Base-by-base conservation (phyloP, 345 rosid genomes). In the Syzygium jambos region DNA sequence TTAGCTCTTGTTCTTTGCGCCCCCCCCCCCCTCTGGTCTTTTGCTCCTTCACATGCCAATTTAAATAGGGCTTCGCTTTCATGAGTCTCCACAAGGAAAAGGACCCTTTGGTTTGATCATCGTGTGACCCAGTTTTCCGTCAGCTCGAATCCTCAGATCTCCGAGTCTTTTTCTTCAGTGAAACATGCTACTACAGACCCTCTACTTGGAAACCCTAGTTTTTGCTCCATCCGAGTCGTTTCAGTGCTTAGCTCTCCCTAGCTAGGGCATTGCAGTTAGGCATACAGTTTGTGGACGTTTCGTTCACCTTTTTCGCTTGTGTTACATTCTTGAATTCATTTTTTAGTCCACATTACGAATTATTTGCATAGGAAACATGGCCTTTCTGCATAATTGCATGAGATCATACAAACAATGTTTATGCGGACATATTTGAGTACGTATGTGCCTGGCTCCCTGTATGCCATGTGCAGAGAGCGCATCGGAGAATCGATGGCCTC, bases 361-460 rank as follows among this genome's bases (percentile, higher is more conserved):
- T 73, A 4, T 34, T 34, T 73, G 80, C 80, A 19, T 21, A 17
- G 80, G 80, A 34, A 73, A 34, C 46, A 34, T 34, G 19, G 49
- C 13, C 46, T 17, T 73, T 73, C 46, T 73, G 49, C 13, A 73
- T 34, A 73, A 73, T 34, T 73, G 49, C 80, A 73, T 73, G 80
- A 73, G 80, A 34, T 38, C 49, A 34, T 34, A 34, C 46, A 3
- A 30, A 34, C 80, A 73, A 21, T 19, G 46, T 43, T 43, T 34
- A 38, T 17, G 80, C 25, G 80, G 80, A 73, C 80, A 73, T 73
- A 73, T 19, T 73, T 6, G 80, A 56, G 85, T 84, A 43, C 46
- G 92, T 89, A 89, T 95, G 91, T 95, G 98, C 98, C 98, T 96
- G 98, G 98, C 98, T 96, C 98, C 98, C 98, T 96, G 98, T 96